These are phyloP conservation scores for Leccinum truebloodii DNA, from an alignment of 768 basidiomycete genomes.

Conservation along the genomic window DNA sequence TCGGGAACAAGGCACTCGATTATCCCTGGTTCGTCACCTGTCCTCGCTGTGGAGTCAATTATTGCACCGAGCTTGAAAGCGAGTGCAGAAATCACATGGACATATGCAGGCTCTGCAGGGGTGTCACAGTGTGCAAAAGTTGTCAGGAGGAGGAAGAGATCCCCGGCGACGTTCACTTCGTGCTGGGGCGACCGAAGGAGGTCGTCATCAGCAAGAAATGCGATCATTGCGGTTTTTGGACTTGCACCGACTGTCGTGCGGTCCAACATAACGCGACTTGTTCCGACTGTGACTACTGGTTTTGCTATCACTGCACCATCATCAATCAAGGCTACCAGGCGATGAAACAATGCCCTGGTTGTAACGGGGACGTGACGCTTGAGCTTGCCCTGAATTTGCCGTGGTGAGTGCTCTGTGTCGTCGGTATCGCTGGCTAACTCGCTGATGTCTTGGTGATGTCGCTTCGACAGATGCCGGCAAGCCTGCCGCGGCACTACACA, in stretches of 20 bases:
- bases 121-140: background rate
- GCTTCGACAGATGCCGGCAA: background rate
- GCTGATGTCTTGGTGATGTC: background rate
- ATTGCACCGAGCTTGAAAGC: background rate
- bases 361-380: background rate
- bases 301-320: slow-evolving; percentile 2
- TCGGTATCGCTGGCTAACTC: background rate
- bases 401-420: slow-evolving; percentile 2
- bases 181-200: background rate
- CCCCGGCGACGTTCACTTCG: background rate
- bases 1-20: background rate
- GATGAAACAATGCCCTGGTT: slow-evolving; percentile 3
- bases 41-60: slow-evolving; percentile 15
- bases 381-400: background rate
- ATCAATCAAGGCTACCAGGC: background rate
- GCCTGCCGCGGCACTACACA: background rate
- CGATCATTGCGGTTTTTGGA: slow-evolving; percentile 2
- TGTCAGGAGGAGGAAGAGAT: slow-evolving; percentile 17
- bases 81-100: background rate
- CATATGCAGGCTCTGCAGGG: slow-evolving; percentile 12
- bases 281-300: slow-evolving; percentile 1
- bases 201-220: slow-evolving; percentile 7
- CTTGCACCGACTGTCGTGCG: slow-evolving; percentile 7
- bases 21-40: slow-evolving; percentile 6
- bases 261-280: background rate